Percentiles rank a stretch among this genome's conserved stretches.
phyloP scores from a whole-genome alignment of 768 basidiomycete genomes.

The Leccinum subgranulosum region DNA sequence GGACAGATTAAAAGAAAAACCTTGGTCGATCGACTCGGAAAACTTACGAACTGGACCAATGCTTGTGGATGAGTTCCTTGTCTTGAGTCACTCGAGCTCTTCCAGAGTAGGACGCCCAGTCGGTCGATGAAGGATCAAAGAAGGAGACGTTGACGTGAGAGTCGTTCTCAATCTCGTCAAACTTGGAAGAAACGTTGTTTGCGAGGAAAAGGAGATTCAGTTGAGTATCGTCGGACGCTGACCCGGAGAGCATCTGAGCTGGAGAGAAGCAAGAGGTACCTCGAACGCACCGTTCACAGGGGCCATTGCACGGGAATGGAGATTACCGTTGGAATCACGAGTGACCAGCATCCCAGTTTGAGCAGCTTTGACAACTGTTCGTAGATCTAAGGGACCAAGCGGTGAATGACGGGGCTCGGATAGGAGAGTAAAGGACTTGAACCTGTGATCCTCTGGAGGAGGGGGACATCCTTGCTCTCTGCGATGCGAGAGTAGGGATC shows the following conservation, averaged over 20 bases:
- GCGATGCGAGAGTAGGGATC: constrained; percentile 74
- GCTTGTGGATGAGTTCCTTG: constrained; percentile 57
- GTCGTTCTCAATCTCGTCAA: constrained; percentile 74
- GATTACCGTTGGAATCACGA: constrained; percentile 56
- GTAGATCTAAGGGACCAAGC: constrained; percentile 45
- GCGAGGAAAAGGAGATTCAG: constrained; percentile 65
- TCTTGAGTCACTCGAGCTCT: constrained; percentile 65
- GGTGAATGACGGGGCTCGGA: neutral
- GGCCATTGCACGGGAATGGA: constrained; percentile 83
- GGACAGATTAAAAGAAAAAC: neutral
- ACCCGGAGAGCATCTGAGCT: neutral
- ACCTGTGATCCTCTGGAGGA: constrained; percentile 69
- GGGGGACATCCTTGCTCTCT: constrained; percentile 52
- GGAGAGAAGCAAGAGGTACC: neutral
- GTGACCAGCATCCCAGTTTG: constrained; percentile 79
- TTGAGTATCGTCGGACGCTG: constrained; percentile 46
- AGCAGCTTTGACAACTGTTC: constrained; percentile 59
- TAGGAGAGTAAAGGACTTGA: neutral
- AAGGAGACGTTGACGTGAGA: constrained; percentile 79
- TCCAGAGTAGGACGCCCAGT: constrained; percentile 80
- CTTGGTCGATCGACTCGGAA: neutral
- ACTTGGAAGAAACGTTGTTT: constrained; percentile 72
- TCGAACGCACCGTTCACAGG: constrained; percentile 56
- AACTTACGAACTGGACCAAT: constrained; percentile 56
- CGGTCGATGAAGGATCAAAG: constrained; percentile 62